A percentile compares a stretch with the other conserved stretches of the same genome.
phyloP scores from a whole-genome alignment of 306 rosid genomes.

The Alnus rubra region DNA sequence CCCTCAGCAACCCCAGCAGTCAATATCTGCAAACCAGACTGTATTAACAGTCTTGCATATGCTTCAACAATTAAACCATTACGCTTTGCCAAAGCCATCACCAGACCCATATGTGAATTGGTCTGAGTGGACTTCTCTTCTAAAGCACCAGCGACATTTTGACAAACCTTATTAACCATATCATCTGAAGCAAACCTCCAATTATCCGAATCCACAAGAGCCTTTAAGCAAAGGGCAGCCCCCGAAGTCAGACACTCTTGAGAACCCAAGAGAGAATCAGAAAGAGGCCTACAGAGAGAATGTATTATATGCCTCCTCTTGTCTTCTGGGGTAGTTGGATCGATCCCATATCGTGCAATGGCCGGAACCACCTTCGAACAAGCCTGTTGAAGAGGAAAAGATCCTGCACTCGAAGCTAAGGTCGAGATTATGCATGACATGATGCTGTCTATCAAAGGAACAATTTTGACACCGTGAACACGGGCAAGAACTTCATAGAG shows the following conservation, averaged over 20 bases:
- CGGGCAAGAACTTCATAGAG: constrained; percentile 89
- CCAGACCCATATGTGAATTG: constrained; percentile 76
- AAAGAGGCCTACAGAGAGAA: constrained; percentile 76
- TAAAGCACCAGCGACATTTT: constrained; percentile 73
- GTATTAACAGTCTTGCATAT: constrained; percentile 75
- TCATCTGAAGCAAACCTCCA: constrained; percentile 91
- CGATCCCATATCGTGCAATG: constrained; percentile 87
- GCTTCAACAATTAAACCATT: constrained; percentile 82
- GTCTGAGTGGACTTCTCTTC: constrained; percentile 71
- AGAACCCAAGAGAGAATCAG: constrained; percentile 66
- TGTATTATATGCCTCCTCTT: constrained; percentile 61
- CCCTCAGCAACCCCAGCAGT: constrained; percentile 56
- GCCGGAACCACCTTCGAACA: constrained; percentile 89
- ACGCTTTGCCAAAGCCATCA: constrained; percentile 78
- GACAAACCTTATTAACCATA: constrained; percentile 84
- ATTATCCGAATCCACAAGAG: constrained; percentile 85
- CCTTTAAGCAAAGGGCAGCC: constrained; percentile 81
- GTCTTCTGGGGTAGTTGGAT: constrained; percentile 77
- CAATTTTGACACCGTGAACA: constrained; percentile 78
- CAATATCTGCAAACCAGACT: constrained; percentile 62
- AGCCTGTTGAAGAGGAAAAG: constrained; percentile 86
- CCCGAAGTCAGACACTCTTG: constrained; percentile 80
- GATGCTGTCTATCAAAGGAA: constrained; percentile 68
- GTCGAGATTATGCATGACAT: constrained; percentile 77
- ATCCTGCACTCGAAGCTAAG: constrained; percentile 80